These are phyloP conservation scores for Oleoguttula mirabilis DNA, from an alignment of 495 filamentous ascomycete genomes.

Conservation along the genomic window DNA sequence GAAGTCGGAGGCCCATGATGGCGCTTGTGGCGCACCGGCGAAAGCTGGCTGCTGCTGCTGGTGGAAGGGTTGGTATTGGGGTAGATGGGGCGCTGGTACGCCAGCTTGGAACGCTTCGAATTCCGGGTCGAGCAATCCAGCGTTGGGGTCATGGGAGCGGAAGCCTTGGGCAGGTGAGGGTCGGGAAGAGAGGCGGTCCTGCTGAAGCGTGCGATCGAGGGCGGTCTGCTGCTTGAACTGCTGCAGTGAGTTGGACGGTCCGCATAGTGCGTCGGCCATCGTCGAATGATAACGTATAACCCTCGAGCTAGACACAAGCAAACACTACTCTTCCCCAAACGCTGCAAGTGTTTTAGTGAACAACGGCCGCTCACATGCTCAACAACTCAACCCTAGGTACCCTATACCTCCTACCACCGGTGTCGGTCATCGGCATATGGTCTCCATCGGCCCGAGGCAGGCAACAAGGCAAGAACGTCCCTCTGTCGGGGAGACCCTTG, in stretches of 20 bases:
- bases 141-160: slow-evolving; percentile 34
- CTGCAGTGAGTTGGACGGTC: slow-evolving; percentile 79
- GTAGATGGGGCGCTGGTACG: slow-evolving; percentile 24
- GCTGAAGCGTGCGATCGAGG: slow-evolving; percentile 69
- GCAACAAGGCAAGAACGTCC: too few species aligned
- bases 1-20: slow-evolving; percentile 32
- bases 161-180: slow-evolving; percentile 42
- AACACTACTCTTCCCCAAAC: too few species aligned
- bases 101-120: slow-evolving; percentile 62
- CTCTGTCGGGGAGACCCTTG: too few species aligned
- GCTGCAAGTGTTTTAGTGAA: too few species aligned
- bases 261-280: slow-evolving; percentile 79
- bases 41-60: slow-evolving; percentile 11
- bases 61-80: slow-evolving; percentile 18
- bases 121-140: slow-evolving; percentile 50
- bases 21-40: slow-evolving; percentile 11
- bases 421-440: too few species aligned
- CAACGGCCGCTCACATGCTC: too few species aligned
- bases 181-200: slow-evolving; percentile 55
- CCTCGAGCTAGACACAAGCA: too few species aligned
- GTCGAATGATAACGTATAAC: too few species aligned
- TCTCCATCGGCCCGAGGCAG: too few species aligned
- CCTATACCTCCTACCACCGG: too few species aligned
- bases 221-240: slow-evolving; percentile 71
- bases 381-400: too few species aligned